These are phyloP conservation scores for Sphaerosporella brunnea DNA, from an alignment of 495 filamentous ascomycete genomes.

Conservation along the genomic window DNA sequence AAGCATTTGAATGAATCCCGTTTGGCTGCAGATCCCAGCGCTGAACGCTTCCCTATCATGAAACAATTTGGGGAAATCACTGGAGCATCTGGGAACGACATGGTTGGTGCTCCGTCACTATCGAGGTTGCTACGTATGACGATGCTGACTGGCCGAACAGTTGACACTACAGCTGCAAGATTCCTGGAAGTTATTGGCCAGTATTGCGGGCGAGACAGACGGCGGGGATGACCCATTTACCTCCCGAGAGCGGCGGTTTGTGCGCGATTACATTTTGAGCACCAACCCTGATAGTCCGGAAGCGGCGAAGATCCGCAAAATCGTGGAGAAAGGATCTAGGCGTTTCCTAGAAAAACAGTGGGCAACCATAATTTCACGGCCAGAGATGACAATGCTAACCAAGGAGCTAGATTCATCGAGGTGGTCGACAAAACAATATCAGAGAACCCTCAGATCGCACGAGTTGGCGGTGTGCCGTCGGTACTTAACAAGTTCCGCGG, in stretches of 20 bases:
- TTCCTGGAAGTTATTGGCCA: conserved; percentile 23
- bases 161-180: conserved; percentile 25
- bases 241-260: conserved; percentile 21
- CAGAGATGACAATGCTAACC: conserved; percentile 7
- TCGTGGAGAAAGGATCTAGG: conserved; percentile 23
- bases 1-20: conserved; percentile 22
- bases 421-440: conserved; percentile 56
- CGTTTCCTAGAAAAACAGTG: conserved; percentile 24
- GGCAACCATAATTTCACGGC: too few species aligned
- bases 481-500: conserved; percentile 78
- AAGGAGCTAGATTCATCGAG: conserved; percentile 39
- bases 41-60: conserved; percentile 19
- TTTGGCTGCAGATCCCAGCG: conserved; percentile 10
- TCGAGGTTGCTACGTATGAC: too few species aligned
- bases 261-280: conserved; percentile 21
- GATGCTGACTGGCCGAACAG: too few species aligned
- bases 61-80: conserved; percentile 24
- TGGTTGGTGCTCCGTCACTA: conserved; percentile 22
- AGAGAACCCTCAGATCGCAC: conserved; percentile 74
- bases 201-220: conserved; percentile 19
- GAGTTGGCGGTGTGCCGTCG: conserved; percentile 73
- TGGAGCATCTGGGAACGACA: conserved; percentile 19
- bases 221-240: conserved; percentile 20
- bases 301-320: conserved; percentile 17
- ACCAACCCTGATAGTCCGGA: conserved; percentile 17